Conservation (phyloP, 225 moss, liverwort and hornwort genomes). For the Takakia lepidozioides region DNA sequence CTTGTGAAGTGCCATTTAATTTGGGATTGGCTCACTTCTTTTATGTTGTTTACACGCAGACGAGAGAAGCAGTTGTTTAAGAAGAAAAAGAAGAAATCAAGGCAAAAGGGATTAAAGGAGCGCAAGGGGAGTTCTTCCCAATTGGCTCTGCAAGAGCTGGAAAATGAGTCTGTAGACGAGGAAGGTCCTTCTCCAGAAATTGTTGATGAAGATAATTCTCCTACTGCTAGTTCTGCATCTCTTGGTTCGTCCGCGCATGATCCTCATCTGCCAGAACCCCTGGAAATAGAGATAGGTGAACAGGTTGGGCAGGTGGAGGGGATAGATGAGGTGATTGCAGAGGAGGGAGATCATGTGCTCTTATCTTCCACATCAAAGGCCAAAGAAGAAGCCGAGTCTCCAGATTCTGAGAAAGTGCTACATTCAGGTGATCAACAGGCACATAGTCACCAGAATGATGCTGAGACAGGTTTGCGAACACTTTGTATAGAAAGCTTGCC, state of each 20-base stretch:
- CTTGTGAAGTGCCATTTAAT: background rate
- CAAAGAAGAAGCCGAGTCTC: background rate
- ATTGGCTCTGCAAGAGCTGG: slow-evolving; percentile 28
- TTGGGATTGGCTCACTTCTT: background rate
- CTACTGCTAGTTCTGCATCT: slow-evolving; percentile 58
- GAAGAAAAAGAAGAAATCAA: slow-evolving; percentile 61
- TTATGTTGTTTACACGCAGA: slow-evolving; percentile 13
- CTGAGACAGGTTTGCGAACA: slow-evolving; percentile 1
- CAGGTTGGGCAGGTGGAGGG: slow-evolving; percentile 8
- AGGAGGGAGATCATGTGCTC: background rate
- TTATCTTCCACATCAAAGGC: slow-evolving; percentile 9
- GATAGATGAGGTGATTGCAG: slow-evolving; percentile 8
- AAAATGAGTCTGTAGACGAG: slow-evolving; percentile 45
- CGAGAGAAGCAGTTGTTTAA: slow-evolving; percentile 49
- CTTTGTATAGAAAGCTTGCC: background rate
- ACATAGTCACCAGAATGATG: background rate
- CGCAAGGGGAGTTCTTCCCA: slow-evolving; percentile 20
- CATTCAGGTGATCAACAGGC: background rate
- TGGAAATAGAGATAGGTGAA: slow-evolving; percentile 21
- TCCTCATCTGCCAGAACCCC: slow-evolving; percentile 25
- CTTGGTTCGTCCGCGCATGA: slow-evolving; percentile 31
- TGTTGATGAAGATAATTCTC: slow-evolving; percentile 56
- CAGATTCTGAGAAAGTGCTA: background rate
- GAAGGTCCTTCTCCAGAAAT: slow-evolving; percentile 32
- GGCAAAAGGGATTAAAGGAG: slow-evolving; percentile 49